Percentiles rank a stretch among this genome's conserved stretches.
phyloP scores from a whole-genome alignment of 202 grass and related monocot species.

The Panicum hallii region DNA sequence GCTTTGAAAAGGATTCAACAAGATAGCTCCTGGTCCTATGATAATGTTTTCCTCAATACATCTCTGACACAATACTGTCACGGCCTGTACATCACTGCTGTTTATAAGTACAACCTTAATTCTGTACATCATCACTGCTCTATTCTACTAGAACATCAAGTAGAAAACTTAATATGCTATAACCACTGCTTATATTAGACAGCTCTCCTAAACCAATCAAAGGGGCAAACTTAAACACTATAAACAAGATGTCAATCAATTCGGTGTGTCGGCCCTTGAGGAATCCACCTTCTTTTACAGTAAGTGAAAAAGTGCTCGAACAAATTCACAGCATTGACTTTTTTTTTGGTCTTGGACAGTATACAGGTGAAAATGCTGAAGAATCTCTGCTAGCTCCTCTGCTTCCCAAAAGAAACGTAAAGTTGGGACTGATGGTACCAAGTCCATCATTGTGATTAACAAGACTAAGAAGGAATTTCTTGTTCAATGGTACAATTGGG shows the following conservation, averaged over 20 bases:
- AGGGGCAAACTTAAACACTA: not conserved
- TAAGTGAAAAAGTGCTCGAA: not conserved
- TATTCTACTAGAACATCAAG: not conserved
- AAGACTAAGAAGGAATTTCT: not conserved
- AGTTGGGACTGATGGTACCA: not conserved
- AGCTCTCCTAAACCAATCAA: not conserved
- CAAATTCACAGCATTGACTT: not conserved
- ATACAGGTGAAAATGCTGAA: not conserved
- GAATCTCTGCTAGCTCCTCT: not conserved
- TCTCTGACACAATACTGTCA: not conserved
- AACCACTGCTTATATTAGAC: not conserved
- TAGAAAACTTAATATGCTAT: not conserved
- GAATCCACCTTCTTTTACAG: not conserved
- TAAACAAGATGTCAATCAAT: not conserved
- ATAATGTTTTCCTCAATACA: not conserved
- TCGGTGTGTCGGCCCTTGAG: not conserved
- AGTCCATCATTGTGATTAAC: not conserved
- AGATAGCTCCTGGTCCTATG: not conserved
- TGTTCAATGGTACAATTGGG: not conserved
- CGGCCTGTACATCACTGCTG: too few species aligned
- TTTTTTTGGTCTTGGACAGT: not conserved
- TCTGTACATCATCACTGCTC: too few species aligned
- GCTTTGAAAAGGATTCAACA: not conserved
- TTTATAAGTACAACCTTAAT: too few species aligned
- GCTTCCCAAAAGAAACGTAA: not conserved